These are phyloP conservation scores for Ceratocystiopsis brevicomis DNA, from an alignment of 2,329 filamentous ascomycete genomes.

Conservation along the genomic window DNA sequence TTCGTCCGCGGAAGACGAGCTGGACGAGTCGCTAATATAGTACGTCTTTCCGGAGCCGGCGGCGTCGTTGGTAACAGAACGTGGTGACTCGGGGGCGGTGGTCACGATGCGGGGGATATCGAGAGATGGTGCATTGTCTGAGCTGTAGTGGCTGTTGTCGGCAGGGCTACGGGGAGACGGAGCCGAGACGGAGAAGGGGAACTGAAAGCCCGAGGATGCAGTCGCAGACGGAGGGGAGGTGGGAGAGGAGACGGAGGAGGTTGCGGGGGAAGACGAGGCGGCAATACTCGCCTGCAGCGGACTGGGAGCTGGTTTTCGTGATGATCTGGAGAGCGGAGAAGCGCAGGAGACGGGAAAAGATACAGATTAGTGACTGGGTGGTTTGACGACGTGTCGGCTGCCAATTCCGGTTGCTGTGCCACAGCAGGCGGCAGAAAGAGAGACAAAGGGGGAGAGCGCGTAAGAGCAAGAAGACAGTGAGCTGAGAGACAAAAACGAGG, in stretches of 20 bases:
- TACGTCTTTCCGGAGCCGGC: conserved; percentile 15
- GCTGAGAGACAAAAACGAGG: too few relatives aligned
- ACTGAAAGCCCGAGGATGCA: conserved; percentile 20
- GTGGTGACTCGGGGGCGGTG: conserved; percentile 13
- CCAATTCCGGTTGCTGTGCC: conserved; percentile 10
- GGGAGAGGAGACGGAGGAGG: too few relatives aligned
- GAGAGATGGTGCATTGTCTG: conserved; percentile 9
- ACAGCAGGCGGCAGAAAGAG: conserved; percentile 10
- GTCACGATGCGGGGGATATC: conserved; percentile 17
- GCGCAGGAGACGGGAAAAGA: background rate
- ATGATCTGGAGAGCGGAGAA: conserved; percentile 21
- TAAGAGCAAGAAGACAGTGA: too few relatives aligned
- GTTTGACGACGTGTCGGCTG: background rate
- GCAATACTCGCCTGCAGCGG: conserved; percentile 27
- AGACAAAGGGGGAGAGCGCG: too few relatives aligned
- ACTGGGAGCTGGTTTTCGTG: conserved; percentile 28
- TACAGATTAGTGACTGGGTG: conserved; percentile 1
- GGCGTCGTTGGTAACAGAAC: conserved; percentile 7
- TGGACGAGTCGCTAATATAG: conserved; percentile 20
- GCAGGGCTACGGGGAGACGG: background rate
- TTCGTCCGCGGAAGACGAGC: conserved; percentile 15
- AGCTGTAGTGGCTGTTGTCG: background rate
- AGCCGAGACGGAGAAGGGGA: conserved; percentile 12
- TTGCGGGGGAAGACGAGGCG: conserved; percentile 7
- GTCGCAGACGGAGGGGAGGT: conserved; percentile 22